Base-by-base conservation (phyloP, 2,329 filamentous ascomycete species). In the Sodiomyces alkalinus region DNA sequence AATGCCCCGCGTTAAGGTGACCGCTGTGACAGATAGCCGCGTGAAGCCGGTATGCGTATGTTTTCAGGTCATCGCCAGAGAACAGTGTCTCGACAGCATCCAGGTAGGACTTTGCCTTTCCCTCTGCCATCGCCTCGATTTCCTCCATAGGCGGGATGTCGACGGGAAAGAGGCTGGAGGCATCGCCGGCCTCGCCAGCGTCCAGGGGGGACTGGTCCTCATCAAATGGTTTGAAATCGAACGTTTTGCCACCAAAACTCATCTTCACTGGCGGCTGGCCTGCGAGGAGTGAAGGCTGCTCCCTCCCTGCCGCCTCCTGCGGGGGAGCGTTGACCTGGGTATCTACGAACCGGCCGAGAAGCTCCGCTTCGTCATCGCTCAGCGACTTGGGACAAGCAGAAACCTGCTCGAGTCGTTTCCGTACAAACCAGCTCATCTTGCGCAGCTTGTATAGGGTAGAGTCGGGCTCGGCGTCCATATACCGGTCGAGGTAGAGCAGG, bases 21-120 rank as follows among this genome's bases (percentile, higher is more conserved):
- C 81, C 81, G 13, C 79, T 75, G 48, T 98, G 90, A 42, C 93
- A 87, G 45, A 98, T 92, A 18, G 94, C 80, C 0, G 87, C 82
- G 41, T 94, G 86, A 4, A 98, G 68, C 10, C 73, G 73, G 49
- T 96, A 98, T 8, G 76, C 69, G 26, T 81, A 59, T 16, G 71
- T 58, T 23, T 65, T 64, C 43, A 76, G 66, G 29, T 69, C 64
- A 4, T 61, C 60, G n/a, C n/a, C n/a, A n/a, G n/a, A n/a, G 43
- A 85, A 87, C 28, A 78, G 63, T 4, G 53, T 39, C 3, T 53
- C 46, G 8, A 59, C 38, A 0, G 32, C 37, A 15, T 40, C 32
- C 23, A 51, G 43, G 14, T 44, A 44, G 12, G 46, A 29, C 11
- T 34, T 31, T 4, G 55, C 34, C 33, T 72, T 59, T 3, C 54